Evolutionary conservation across 192 early-diverging fungal species (phyloP), one percentile per base, ranked within the genome.

Genomic region (Gonapodya prolifera): DNA sequence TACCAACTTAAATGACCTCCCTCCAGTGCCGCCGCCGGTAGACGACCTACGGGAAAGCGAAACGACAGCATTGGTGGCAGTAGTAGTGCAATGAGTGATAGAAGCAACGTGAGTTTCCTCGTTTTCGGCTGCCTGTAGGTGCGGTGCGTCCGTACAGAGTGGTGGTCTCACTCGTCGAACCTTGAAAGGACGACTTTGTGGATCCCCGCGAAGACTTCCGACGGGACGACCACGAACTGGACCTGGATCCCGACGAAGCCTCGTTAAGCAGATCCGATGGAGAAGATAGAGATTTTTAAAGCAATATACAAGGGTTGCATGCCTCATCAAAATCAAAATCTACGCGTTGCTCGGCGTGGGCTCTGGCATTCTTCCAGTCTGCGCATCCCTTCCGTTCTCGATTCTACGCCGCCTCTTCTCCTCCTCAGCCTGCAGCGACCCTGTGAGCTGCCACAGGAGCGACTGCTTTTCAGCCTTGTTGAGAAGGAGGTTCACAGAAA

Each of bases 401-500:
- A 69, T 35, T 76, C 29, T 76, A 30, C 69, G 8, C 69, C 69
- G 35, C 75, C n/a, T 76, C 75, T 70, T 69, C 32, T 76, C 69
- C 34, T 28, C 69, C 69, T 69, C 45, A 8, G 45, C 45, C 23
- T 61, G 45, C 45, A 61, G 8, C 45, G 45, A 61, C 45, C 83
- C 83, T 69, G 82, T 83, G 17, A 88, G 78, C 16, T 85, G 78
- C 33, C 78, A 70, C 76, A 85, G 75, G 23, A 88, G 80, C 34
- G 79, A 79, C 80, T 84, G 78, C 69, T 89, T 86, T 82, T 94
- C 92, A 78, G 88, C 86, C 78, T 92, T 92, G 84, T 91, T 89
- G 78, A 94, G 77, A 76, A 92, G 84, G 74, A 92, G 82, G 80
- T 91, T 92, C 34, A 92, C 83, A n/a, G 91, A 91, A 35, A 86